Evolutionary conservation across 176 grass and related monocot species (phyloP).

Genomic region (Rhynchospora tenuis): DNA sequence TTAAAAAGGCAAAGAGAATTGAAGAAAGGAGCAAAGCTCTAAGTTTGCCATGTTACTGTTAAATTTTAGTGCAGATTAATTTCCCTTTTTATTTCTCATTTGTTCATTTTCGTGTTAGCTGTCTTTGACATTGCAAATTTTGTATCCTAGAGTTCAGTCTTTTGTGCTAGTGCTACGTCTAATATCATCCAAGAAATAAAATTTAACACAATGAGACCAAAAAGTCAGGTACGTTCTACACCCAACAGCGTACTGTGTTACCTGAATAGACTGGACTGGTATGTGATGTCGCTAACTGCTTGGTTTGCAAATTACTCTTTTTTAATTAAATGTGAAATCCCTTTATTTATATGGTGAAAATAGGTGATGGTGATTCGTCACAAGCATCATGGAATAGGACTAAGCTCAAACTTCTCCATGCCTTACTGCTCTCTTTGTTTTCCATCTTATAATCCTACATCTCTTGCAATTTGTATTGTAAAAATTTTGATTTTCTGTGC

Average conservation of each 20-base stretch:
- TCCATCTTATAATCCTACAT: not conserved
- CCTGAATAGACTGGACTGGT: not conserved
- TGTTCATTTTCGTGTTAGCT: not conserved
- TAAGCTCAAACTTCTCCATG: slow-evolving; percentile 5
- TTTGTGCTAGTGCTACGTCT: not conserved
- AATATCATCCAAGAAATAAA: not conserved
- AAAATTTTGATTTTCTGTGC: not conserved
- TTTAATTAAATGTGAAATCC: slow-evolving; percentile 1
- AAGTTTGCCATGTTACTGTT: not conserved
- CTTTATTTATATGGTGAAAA: slow-evolving; percentile 13
- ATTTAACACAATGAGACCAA: not conserved
- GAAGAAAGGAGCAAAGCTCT: not conserved
- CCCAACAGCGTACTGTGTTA: not conserved
- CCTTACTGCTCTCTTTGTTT: not conserved
- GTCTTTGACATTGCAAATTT: not conserved
- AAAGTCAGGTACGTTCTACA: not conserved
- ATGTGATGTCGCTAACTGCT: not conserved
- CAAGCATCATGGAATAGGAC: not conserved
- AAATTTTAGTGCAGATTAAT: not conserved
- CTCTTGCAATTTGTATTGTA: not conserved
- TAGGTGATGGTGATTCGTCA: slow-evolving; percentile 22
- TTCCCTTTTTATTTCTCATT: not conserved
- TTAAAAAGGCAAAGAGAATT: not conserved
- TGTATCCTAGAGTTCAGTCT: not conserved
- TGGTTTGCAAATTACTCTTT: not conserved